phyloP scores from a whole-genome alignment of 768 basidiomycete genomes.

The Dioszegia aurantiaca region DNA sequence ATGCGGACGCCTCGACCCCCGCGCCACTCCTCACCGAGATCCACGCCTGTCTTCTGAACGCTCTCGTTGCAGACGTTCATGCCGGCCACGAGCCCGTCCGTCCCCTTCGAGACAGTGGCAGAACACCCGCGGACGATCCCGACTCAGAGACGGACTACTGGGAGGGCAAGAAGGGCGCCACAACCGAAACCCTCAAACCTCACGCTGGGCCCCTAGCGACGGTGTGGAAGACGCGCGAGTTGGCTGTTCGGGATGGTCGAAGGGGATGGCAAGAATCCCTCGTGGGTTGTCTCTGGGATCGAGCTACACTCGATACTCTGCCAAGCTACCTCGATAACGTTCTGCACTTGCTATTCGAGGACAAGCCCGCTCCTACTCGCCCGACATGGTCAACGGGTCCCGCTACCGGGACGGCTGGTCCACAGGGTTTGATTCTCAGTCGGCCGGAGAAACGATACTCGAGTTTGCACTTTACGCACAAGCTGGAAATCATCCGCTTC shows the following conservation, averaged over 20 bases:
- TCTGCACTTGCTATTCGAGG: conserved; percentile 45
- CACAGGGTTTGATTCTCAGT: conserved; percentile 35
- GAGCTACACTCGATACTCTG: conserved; percentile 60
- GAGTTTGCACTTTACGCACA: conserved; percentile 69
- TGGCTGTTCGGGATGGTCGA: conserved; percentile 31
- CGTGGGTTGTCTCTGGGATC: conserved; percentile 49
- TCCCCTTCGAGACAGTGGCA: conserved; percentile 19
- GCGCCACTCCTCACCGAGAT: conserved; percentile 81
- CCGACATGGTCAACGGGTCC: conserved; percentile 51
- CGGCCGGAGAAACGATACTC: conserved; percentile 67
- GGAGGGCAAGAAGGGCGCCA: conserved; percentile 48
- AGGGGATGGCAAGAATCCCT: conserved; percentile 49
- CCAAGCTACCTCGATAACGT: conserved; percentile 56
- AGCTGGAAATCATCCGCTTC: conserved; percentile 80
- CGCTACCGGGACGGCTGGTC: conserved; percentile 19
- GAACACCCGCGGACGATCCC: conserved; percentile 16
- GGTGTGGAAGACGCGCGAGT: conserved; percentile 37
- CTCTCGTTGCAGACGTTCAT: conserved; percentile 64
- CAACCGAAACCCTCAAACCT: conserved; percentile 39
- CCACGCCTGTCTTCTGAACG: conserved; percentile 83
- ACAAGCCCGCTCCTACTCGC: conserved; percentile 45
- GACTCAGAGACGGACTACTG: conserved; percentile 43
- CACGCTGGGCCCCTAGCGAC: conserved; percentile 24
- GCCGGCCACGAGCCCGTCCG: conserved; percentile 31
- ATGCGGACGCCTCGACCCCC: conserved; percentile 61